Percentiles rank a stretch among this genome's conserved stretches.
Evolutionary conservation across 257 asterid genomes (phyloP).

Genomic region (Cinchona pubescens): DNA sequence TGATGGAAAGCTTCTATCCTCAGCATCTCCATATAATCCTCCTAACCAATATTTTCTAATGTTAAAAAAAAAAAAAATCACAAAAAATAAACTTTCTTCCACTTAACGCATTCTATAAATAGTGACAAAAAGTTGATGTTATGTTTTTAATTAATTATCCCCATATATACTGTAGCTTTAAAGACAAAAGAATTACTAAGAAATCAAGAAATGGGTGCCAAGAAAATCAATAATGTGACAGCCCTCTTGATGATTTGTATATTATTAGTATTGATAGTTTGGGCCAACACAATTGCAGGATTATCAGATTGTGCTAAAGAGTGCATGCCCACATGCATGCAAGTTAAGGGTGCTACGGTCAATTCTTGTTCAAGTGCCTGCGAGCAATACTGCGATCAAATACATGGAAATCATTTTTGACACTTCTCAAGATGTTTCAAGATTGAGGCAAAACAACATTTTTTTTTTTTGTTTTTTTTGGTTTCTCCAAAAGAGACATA

Average conservation of each 20-base stretch:
- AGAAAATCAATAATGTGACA: constrained; percentile 2
- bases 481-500: too few species aligned
- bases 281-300: not conserved
- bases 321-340: constrained; percentile 39
- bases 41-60: not conserved
- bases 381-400: constrained; percentile 20
- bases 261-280: not conserved
- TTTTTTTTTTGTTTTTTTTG: not conserved
- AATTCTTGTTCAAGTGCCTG: constrained; percentile 21
- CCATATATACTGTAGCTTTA: too few species aligned
- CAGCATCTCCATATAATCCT: constrained; percentile 1
- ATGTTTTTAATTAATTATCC: too few species aligned
- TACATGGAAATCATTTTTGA: not conserved
- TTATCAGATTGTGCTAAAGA: constrained; percentile 21
- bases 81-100: not conserved
- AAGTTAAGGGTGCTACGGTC: constrained; percentile 9
- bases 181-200: not conserved
- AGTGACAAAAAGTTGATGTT: not conserved
- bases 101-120: not conserved
- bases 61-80: too few species aligned
- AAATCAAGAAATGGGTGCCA: constrained; percentile 6
- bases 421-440: not conserved
- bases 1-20: not conserved
- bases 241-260: not conserved
- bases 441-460: too few species aligned